Evolutionary conservation across 2,329 filamentous ascomycete genomes (phyloP), one percentile per base, ranked within the genome.

Genomic region (Fusarium sp.): DNA sequence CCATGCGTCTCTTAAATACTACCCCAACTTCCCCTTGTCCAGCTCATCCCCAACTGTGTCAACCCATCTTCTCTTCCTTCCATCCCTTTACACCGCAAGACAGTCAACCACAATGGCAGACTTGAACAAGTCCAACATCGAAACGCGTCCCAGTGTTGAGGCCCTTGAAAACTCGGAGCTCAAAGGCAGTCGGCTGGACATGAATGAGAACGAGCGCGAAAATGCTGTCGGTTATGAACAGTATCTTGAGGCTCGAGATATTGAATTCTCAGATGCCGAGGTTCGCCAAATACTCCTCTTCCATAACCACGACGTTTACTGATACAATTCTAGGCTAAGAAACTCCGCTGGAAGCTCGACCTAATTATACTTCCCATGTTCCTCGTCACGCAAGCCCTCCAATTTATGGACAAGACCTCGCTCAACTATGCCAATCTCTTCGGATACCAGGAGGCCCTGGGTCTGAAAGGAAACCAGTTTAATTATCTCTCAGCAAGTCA

Each of bases 351-450:
- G 57, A 59, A 59, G 10, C 57, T 59, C n/a, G 57, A 59, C n/a
- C 49, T 59, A 5, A 30, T 59, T 18, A 59, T 59, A 6, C 49
- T 59, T 4, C 57, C 57, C 12, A 56, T 56, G 57, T 59, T 59
- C 5, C 29, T 59, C 18, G 7, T 59, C 3, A 59, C 57, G 2
- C 57, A 59, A 24, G 57, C 49, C 3, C 40, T 59, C 18, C 57
- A 59, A 4, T 59, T 59, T 5, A 59, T 59, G 57, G 57, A 59
- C 13, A 59, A 59, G n/a, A 59, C 57, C 1, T 59, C 57, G n/a
- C 49, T 59, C 2, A 59, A 59, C 57, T 59, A 59, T 45, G 56
- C 56, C n/a, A 59, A 59, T 11, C 40, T 59, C 3, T 59, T 59
- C 9, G 56, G 56, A 8, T 59, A 59, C 20, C 56, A 59, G 9